Conservation (phyloP, 148 eudicot species). For the Salicornia ramosissima region DNA sequence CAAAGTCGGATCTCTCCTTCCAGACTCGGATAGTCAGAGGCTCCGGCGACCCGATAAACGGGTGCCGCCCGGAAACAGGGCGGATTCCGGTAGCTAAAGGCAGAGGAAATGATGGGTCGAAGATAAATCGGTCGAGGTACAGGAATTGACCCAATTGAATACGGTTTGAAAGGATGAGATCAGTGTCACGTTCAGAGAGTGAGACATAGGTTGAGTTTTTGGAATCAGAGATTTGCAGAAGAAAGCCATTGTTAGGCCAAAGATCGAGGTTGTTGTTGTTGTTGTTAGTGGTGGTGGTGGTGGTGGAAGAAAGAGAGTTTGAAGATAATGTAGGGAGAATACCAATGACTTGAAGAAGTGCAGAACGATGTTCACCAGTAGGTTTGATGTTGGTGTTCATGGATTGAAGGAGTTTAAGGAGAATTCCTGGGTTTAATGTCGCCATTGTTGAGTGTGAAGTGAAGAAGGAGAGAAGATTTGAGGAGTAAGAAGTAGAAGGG, state of each 20-base stretch:
- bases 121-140: conserved; percentile 56
- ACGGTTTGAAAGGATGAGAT: conserved; percentile 68
- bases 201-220: conserved; percentile 77
- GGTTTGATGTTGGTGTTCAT: conserved; percentile 58
- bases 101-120: conserved; percentile 37
- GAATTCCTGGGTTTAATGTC: conserved; percentile 77
- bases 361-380: conserved; percentile 86
- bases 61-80: conserved; percentile 62
- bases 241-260: conserved; percentile 70
- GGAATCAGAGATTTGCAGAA: conserved; percentile 78
- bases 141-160: conserved; percentile 86
- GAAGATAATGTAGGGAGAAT: conserved; percentile 65
- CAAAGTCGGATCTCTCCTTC: conserved; percentile 38
- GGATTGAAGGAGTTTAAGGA: conserved; percentile 82
- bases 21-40: conserved; percentile 43
- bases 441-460: conserved; percentile 46
- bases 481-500: not conserved
- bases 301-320: conserved; percentile 33
- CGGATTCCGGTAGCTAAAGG: conserved; percentile 60
- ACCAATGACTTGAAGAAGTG: conserved; percentile 79
- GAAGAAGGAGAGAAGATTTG: conserved; percentile 1
- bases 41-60: conserved; percentile 60
- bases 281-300: conserved; percentile 9
- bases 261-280: conserved; percentile 33
- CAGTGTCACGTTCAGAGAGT: conserved; percentile 54